Conservation (phyloP, 2,329 filamentous ascomycete species). For the Colletotrichum sp. region DNA sequence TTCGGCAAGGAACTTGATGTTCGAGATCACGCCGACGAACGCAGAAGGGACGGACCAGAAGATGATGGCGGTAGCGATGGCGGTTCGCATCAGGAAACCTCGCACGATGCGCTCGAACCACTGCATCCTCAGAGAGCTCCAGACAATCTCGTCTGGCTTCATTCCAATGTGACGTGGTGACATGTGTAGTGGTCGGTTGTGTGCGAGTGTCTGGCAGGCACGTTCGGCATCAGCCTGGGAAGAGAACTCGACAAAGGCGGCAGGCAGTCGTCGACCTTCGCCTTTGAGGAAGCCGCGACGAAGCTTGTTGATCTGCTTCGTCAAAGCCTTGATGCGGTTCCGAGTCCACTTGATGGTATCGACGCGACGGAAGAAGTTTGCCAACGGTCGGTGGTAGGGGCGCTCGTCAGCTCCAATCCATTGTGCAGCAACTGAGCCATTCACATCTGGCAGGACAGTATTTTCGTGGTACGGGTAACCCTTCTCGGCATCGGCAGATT, state of each 20-base stretch:
- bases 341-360: slow-evolving; percentile 94
- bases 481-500: slow-evolving; percentile 24
- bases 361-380: slow-evolving; percentile 82
- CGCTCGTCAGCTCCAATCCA: slow-evolving; percentile 78
- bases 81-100: slow-evolving; percentile 64
- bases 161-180: slow-evolving; percentile 84
- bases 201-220: slow-evolving; percentile 82
- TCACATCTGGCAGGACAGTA: slow-evolving; percentile 40
- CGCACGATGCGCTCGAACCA: slow-evolving; percentile 82
- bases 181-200: slow-evolving; percentile 84
- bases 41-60: slow-evolving; percentile 85
- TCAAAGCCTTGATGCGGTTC: slow-evolving; percentile 45
- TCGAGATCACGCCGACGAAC: slow-evolving; percentile 83
- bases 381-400: slow-evolving; percentile 72
- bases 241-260: slow-evolving; percentile 93
- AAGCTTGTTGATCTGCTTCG: slow-evolving; percentile 62
- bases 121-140: slow-evolving; percentile 72
- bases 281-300: slow-evolving; percentile 67
- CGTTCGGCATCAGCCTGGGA: slow-evolving; percentile 82
- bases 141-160: slow-evolving; percentile 81
- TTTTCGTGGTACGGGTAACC: slow-evolving; percentile 30
- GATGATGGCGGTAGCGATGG: slow-evolving; percentile 76
- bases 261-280: slow-evolving; percentile 62
- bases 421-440: slow-evolving; percentile 67
- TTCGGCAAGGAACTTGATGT: slow-evolving; percentile 73